These are phyloP conservation scores for Craterostigma plantagineum DNA, from an alignment of 257 asterid genomes.

Conservation along the genomic window DNA sequence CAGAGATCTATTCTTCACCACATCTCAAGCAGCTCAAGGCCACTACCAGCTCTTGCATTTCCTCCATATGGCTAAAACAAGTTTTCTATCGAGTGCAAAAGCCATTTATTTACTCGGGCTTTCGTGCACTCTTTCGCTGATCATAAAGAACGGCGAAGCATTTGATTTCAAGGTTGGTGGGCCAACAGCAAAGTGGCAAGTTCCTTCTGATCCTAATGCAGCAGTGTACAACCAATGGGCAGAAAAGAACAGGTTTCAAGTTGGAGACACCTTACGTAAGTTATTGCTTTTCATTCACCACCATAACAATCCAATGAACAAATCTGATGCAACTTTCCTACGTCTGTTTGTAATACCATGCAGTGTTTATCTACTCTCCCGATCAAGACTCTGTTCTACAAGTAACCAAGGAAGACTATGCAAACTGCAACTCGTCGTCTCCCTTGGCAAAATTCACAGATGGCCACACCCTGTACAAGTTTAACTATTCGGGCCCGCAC, in stretches of 20 bases:
- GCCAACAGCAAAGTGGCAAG: conserved; percentile 22
- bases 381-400: conserved; percentile 34
- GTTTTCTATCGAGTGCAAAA: too few relatives aligned
- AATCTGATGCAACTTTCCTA: too few relatives aligned
- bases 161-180: conserved; percentile 44
- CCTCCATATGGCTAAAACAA: conserved; percentile 2
- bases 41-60: too few relatives aligned
- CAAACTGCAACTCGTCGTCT: conserved; percentile 22
- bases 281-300: neutral
- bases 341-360: neutral
- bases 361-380: conserved; percentile 32
- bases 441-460: conserved; percentile 22
- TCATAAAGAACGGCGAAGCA: conserved; percentile 20
- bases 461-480: conserved; percentile 24
- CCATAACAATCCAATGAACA: too few relatives aligned
- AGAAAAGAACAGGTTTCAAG: conserved; percentile 18
- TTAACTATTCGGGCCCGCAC: conserved; percentile 31
- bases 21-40: too few relatives aligned
- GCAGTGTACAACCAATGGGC: conserved; percentile 25
- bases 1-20: too few relatives aligned
- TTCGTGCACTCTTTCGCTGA: conserved; percentile 11
- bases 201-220: conserved; percentile 29
- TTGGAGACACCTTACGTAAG: conserved; percentile 23
- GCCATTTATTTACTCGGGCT: conserved; percentile 8
- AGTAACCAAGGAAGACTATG: conserved; percentile 29